These are phyloP conservation scores for Kodamaea fukazawae DNA, from an alignment of 805 yeast species.

Conservation along the genomic window DNA sequence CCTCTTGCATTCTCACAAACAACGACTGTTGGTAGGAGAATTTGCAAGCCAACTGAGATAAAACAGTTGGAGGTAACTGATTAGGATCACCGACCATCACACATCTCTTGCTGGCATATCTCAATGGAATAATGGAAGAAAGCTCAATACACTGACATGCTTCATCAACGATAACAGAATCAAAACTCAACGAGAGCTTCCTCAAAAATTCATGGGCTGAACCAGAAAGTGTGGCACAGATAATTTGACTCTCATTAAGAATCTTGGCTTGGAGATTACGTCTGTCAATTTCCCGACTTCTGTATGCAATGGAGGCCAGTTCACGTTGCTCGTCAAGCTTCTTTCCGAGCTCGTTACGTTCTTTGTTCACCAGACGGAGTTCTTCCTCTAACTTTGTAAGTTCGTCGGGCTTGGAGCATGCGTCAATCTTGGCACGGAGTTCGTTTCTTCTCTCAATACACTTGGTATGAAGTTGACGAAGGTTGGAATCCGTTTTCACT, in stretches of 20 bases:
- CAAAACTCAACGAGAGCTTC: slow-evolving; percentile 71
- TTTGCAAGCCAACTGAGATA: slow-evolving; percentile 82
- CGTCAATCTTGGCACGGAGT: slow-evolving; percentile 42
- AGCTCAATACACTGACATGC: slow-evolving; percentile 97
- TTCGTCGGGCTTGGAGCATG: slow-evolving; percentile 36
- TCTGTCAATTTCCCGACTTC: slow-evolving; percentile 76
- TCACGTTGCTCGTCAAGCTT: slow-evolving; percentile 80
- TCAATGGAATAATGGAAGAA: slow-evolving; percentile 84
- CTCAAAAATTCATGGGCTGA: slow-evolving; percentile 88
- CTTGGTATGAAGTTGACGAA: slow-evolving; percentile 49
- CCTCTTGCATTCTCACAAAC: slow-evolving; percentile 87
- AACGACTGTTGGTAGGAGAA: slow-evolving; percentile 84
- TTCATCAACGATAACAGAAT: slow-evolving; percentile 91
- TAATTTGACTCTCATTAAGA: slow-evolving; percentile 72
- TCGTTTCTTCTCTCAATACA: slow-evolving; percentile 58
- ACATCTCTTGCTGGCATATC: slow-evolving; percentile 87
- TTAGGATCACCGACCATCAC: slow-evolving; percentile 99
- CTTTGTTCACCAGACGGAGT: slow-evolving; percentile 55
- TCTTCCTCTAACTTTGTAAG: slow-evolving; percentile 47
- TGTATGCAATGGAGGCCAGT: slow-evolving; percentile 57
- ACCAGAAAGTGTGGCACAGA: slow-evolving; percentile 91
- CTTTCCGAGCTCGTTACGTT: slow-evolving; percentile 67
- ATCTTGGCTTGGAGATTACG: slow-evolving; percentile 72
- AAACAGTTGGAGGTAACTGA: slow-evolving; percentile 94
- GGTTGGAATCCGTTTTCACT: slow-evolving; percentile 44